A percentile compares a stretch with the other conserved stretches of the same genome.
Evolutionary conservation across 768 basidiomycete species (phyloP).

Genomic region (Lentinula sp.): DNA sequence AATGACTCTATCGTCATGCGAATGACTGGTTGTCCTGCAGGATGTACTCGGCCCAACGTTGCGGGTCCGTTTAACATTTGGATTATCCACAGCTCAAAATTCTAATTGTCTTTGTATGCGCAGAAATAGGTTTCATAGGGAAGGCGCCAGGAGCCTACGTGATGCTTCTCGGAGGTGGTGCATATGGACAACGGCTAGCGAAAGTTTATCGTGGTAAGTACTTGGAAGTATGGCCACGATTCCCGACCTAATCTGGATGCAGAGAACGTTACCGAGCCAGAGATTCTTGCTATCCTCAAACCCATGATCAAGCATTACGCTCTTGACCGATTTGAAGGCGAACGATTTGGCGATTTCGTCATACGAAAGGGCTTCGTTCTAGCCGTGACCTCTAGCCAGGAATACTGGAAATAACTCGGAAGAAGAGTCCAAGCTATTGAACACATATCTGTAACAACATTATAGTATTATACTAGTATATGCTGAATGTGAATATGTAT

Average conservation of each 20-base stretch:
- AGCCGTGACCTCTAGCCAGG: slow-evolving; percentile 73
- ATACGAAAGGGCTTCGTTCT: slow-evolving; percentile 89
- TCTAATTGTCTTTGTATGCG: neutral
- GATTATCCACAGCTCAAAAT: neutral
- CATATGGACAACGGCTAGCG: slow-evolving; percentile 89
- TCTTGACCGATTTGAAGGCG: slow-evolving; percentile 77
- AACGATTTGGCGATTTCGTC: slow-evolving; percentile 93
- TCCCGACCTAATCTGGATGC: neutral
- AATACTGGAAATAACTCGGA: slow-evolving; percentile 24
- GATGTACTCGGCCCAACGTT: slow-evolving; percentile 89
- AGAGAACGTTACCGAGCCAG: slow-evolving; percentile 87
- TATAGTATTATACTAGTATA: no score
- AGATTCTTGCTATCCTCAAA: slow-evolving; percentile 80
- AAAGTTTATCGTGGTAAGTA: slow-evolving; percentile 86
- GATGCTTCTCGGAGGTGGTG: slow-evolving; percentile 96
- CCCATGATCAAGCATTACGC: slow-evolving; percentile 97
- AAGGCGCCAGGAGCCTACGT: slow-evolving; percentile 90
- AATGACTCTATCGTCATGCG: slow-evolving; percentile 97
- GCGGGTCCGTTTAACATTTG: slow-evolving; percentile 48
- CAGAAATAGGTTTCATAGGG: slow-evolving; percentile 94
- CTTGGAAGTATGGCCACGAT: neutral
- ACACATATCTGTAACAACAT: no score
- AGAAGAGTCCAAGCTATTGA: neutral
- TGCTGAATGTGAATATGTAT: no score
- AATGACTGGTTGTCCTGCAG: slow-evolving; percentile 97